These are phyloP conservation scores for Notholithocarpus densiflorus DNA, from an alignment of 306 rosid species.

Conservation along the genomic window DNA sequence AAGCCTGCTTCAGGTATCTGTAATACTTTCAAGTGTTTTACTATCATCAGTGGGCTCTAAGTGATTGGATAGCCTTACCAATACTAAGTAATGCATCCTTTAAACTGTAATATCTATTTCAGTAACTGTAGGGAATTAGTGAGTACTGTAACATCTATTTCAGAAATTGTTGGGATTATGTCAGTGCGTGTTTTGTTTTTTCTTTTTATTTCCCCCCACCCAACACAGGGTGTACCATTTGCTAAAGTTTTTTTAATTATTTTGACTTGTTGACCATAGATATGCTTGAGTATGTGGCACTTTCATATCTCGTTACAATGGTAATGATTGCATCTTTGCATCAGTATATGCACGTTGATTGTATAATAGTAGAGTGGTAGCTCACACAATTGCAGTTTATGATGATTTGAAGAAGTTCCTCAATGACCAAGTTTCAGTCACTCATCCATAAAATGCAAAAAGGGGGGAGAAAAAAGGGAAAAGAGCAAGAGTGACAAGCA, in stretches of 20 bases:
- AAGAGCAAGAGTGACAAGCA: background rate
- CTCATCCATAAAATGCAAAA: background rate
- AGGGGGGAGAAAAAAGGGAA: too few relatives aligned
- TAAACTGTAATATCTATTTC: background rate
- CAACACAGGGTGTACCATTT: background rate
- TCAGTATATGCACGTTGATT: background rate
- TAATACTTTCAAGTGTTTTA: conserved; percentile 1
- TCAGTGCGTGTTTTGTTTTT: background rate
- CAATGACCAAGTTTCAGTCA: background rate
- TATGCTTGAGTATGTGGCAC: background rate
- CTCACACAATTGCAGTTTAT: background rate
- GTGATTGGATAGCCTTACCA: background rate
- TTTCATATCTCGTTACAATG: background rate
- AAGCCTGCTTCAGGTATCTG: conserved; percentile 67
- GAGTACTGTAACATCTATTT: background rate
- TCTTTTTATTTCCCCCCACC: background rate
- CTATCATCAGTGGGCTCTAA: conserved; percentile 4
- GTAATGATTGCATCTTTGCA: background rate
- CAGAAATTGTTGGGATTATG: background rate
- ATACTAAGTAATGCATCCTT: background rate
- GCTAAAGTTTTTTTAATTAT: background rate
- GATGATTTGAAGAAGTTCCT: background rate
- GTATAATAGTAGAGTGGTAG: background rate
- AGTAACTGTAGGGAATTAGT: background rate
- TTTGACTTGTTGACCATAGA: background rate